Evolutionary conservation across 441 rosid genomes (phyloP), one percentile per base, ranked within the genome.

Genomic region (Erodium chrysanthum): DNA sequence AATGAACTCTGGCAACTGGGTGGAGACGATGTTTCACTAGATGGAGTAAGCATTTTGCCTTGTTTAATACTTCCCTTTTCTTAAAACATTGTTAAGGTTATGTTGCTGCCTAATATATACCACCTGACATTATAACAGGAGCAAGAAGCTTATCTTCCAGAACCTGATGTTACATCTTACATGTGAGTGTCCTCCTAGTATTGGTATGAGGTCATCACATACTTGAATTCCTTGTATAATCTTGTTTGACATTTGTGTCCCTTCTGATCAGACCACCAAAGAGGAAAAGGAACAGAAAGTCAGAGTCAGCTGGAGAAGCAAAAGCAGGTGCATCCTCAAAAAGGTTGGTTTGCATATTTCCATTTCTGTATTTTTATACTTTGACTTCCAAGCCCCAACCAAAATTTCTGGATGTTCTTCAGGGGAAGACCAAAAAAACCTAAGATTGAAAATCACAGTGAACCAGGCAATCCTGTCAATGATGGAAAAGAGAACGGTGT

Each of bases 1-100:
- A 66, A 48, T 66, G 72, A 89, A 79, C 74, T 75, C 2, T 89
- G 89, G 89, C 76, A 81, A 67, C 40, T 83, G 46, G n/a, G 78
- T 62, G 80, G 70, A 52, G 83, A 81, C 67, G 74, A 68, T 69
- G 31, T 4, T 69, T 61, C 65, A 31, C 58, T 60, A 14, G 69
- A 76, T 12, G 37, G 66, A 72, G 89, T 66, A 23, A 72, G 89
- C 64, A 23, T 69, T 58, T 66, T 23, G 48, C 40, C 23, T 37
- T 48, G 10, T 5, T 52, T 66, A 69, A 23, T 60, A 7, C 4
- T 35, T 18, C 29, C 23, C 11, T 42, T 12, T 12, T 12, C 48
- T 42, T 4, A 44, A 37, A 64, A 10, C 48, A 10, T 60, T 23
- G 10, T 23, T 12, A 23, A 22, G 35, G 33, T 12, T 60, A 60